Base-by-base conservation (phyloP, 2,329 filamentous ascomycete genomes). In the Talaromyces sp. region DNA sequence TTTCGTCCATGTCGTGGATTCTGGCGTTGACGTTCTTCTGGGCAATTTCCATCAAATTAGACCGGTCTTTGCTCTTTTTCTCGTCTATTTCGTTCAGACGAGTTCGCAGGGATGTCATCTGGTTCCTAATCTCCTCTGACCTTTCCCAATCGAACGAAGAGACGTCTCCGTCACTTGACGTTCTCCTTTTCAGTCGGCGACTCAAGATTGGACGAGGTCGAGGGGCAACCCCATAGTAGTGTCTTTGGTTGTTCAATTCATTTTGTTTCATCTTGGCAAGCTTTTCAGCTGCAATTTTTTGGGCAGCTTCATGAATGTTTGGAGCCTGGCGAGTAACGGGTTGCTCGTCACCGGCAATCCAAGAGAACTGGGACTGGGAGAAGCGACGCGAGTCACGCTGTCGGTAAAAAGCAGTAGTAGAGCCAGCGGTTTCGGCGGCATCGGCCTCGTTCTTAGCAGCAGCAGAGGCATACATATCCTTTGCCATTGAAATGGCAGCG, bases 401-500 rank as follows among this genome's bases (percentile, higher is more conserved):
- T n/a, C 71, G 71, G 51, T 68, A 72, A 29, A 76, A 71, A 31
- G 74, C 70, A 10, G 74, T 70, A 10, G 67, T 70, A 29, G 64
- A 62, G 31, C 71, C 17, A 4, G 71, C 70, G 14, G 67, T 35
- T 54, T 55, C 49, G 27, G 62, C 31, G 24, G 32, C 29, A 43
- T 61, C 63, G 5, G 63, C 46, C 17, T 66, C 66, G 4, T 67
- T 69, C 17, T 67, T 70, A 1, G 78, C 75, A 63, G 81, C 78
- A 7, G 86, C 83, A 1, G 50, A 11, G 10, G 83, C 84, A 70
- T 92, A 96, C 86, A 96, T 93, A 66, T 89, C 86, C 74, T 88
- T 89, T 7, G 93, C 92, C 91, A 97, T 96, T 11, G 89, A 90
- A 3, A 96, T 80, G 2, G 93, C 91, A 21, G 91, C 93, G 31